Percentiles rank a stretch among this genome's conserved stretches.
phyloP scores from a whole-genome alignment of 176 grass and related monocot genomes.

The Phyllostachys edulis region DNA sequence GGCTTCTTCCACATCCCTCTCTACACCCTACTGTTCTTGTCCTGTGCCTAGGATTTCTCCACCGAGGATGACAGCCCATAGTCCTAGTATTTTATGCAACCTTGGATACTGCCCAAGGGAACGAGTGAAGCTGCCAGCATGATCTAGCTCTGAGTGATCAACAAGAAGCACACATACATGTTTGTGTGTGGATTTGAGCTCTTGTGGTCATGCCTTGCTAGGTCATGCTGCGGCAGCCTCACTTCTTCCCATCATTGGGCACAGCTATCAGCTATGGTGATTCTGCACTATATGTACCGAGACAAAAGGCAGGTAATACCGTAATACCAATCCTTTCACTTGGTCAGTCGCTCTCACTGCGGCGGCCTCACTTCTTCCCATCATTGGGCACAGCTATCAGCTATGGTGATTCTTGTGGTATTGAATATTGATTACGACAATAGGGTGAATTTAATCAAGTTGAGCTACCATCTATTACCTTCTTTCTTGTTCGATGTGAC shows the following conservation, averaged over 20 bases:
- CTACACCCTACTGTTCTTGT: background rate
- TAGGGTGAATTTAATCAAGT: background rate
- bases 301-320: background rate
- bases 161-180: background rate
- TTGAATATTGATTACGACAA: background rate
- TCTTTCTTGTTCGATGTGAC: background rate
- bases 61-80: background rate
- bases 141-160: slow-evolving; percentile 88
- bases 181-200: background rate
- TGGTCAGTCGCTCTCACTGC: slow-evolving; percentile 2
- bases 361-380: slow-evolving; percentile 94
- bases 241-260: slow-evolving; percentile 81
- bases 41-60: background rate
- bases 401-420: background rate
- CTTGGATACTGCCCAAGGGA: slow-evolving; percentile 62
- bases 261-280: background rate
- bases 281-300: background rate
- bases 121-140: slow-evolving; percentile 99
- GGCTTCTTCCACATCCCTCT: background rate
- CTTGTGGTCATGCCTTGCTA: slow-evolving; percentile 67
- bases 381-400: slow-evolving; percentile 38
- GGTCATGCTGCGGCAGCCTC: slow-evolving; percentile 99
- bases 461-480: background rate
- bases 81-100: slow-evolving; percentile 52
- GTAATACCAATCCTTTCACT: background rate